Conservation (phyloP, 139 green algal genomes). For the Asterochloris erici region DNA sequence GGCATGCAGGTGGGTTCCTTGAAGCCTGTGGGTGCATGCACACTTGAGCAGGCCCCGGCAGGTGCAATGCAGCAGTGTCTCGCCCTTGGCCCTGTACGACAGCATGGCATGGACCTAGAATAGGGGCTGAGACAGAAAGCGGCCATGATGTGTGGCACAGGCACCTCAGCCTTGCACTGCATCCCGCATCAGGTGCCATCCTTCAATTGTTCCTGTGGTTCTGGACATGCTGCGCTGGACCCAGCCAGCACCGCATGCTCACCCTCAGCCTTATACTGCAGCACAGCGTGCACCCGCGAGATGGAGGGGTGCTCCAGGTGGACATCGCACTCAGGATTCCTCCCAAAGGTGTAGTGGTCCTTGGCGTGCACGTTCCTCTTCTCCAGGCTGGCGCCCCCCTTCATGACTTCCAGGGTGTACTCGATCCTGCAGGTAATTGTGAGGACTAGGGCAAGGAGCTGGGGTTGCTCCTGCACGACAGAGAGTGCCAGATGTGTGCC, state of each 20-base stretch:
- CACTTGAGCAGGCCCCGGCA: no score
- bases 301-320: conserved; percentile 74
- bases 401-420: conserved; percentile 67
- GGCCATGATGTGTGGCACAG: not conserved
- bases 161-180: no score
- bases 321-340: conserved; percentile 30
- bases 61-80: no score
- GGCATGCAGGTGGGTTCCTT: no score
- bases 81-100: no score
- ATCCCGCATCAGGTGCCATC: not conserved
- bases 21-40: no score
- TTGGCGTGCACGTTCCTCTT: conserved; percentile 28
- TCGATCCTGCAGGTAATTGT: conserved; percentile 36
- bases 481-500: not conserved
- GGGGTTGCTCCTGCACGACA: not conserved
- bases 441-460: not conserved
- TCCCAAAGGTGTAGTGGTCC: conserved; percentile 60
- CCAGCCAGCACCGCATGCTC: not conserved
- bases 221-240: no score
- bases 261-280: conserved; percentile 63
- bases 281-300: conserved; percentile 57
- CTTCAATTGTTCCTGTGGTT: not conserved
- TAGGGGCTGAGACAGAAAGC: no score
- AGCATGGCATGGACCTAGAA: no score
- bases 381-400: conserved; percentile 55